Evolutionary conservation across 106 monocot genomes (phyloP).

Genomic region (Agapanthus africanus): DNA sequence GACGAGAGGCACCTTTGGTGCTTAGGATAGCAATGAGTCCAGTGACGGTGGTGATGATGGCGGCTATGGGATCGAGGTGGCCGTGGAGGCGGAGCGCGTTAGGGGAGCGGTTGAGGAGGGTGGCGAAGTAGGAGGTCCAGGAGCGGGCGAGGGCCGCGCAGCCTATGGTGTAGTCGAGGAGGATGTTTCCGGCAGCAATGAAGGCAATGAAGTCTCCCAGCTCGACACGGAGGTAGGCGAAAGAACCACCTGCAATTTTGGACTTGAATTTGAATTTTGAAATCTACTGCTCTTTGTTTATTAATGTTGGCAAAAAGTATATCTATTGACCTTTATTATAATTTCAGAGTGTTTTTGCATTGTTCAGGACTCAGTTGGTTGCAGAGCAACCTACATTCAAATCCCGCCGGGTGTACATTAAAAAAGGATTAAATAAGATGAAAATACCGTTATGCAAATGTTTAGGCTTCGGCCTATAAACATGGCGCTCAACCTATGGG

Average conservation of each 20-base stretch:
- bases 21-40: conserved; percentile 46
- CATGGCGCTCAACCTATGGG: too few species aligned
- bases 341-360: too few species aligned
- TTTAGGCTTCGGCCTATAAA: too few species aligned
- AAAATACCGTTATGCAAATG: too few species aligned
- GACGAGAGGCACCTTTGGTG: conserved; percentile 81
- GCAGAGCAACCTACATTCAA: too few species aligned
- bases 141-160: conserved; percentile 83
- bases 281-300: too few species aligned
- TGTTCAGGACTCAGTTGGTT: too few species aligned
- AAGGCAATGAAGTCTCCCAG: conserved; percentile 91
- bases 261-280: too few species aligned
- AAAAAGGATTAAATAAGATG: too few species aligned
- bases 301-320: too few species aligned
- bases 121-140: conserved; percentile 93
- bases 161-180: conserved; percentile 83
- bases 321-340: too few species aligned
- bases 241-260: conserved; percentile 90
- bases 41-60: conserved; percentile 35
- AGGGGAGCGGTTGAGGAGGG: conserved; percentile 66
- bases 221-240: conserved; percentile 87
- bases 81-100: conserved; percentile 76
- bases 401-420: too few species aligned
- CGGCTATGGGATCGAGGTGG: conserved; percentile 78
- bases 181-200: conserved; percentile 92